A percentile compares a stretch with the other conserved stretches of the same genome.
Conservation (phyloP, 352 stramenopile species). For the Thraustochytrium striatum region DNA sequence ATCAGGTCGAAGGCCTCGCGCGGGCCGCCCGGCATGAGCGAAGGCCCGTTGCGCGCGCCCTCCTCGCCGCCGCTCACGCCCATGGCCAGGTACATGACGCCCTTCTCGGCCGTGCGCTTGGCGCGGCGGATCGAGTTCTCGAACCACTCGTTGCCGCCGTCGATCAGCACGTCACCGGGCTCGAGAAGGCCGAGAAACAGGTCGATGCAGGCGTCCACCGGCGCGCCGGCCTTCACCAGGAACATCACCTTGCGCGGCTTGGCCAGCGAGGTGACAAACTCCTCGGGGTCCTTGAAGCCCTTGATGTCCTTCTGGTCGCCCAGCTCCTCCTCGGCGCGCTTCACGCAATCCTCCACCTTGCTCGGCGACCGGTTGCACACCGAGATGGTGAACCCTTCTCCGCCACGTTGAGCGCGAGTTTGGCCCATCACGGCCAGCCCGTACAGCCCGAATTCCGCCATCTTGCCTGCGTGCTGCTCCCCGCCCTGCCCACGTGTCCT, state of each 20-base stretch:
- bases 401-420: constrained; percentile 99
- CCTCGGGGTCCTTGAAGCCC: constrained; percentile 76
- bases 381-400: constrained; percentile 88
- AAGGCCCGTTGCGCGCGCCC: constrained; percentile 92
- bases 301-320: constrained; percentile 81
- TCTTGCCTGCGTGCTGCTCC: neutral
- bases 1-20: constrained; percentile 91
- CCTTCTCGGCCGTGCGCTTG: constrained; percentile 83
- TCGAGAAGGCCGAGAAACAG: constrained; percentile 58
- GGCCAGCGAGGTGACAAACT: constrained; percentile 79
- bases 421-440: constrained; percentile 91
- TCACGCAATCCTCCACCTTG: constrained; percentile 79
- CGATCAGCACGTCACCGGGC: constrained; percentile 93
- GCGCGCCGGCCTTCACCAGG: constrained; percentile 94
- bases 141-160: constrained; percentile 99
- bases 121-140: constrained; percentile 89
- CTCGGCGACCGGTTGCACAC: constrained; percentile 93
- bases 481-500: neutral
- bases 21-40: constrained; percentile 94
- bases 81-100: constrained; percentile 96
- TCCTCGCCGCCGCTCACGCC: constrained; percentile 97
- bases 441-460: constrained; percentile 69
- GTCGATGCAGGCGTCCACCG: constrained; percentile 80
- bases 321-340: constrained; percentile 83
- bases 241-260: constrained; percentile 96